Base-by-base conservation (phyloP, 352 stramenopile species). In the Salisapilia sapeloensis region DNA sequence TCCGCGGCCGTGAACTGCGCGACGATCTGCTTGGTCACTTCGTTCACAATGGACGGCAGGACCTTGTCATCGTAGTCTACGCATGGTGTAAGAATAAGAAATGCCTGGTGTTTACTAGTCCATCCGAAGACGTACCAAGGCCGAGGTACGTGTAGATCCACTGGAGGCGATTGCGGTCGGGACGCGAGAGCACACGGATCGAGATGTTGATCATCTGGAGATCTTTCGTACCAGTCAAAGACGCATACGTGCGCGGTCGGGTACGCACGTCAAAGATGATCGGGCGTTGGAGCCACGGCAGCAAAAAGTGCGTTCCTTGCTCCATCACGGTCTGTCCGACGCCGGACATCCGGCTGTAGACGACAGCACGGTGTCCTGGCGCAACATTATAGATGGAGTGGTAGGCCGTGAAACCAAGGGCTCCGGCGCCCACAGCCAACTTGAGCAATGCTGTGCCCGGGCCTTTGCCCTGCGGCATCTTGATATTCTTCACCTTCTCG, bases 161-260 rank as follows among this genome's bases (percentile, higher is more conserved):
- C 36, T 96, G 90, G 24, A 99, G 70, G 38, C 90, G 60, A 30
- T 57, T 54, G 13, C 78, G 74, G 65, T 97, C 69, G 4, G 95
- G 95, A 54, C 96, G 95, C 53, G 92, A 96, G 44, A 99, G 78
- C 33, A 99, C 95, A 90, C 95, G 92, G 50, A 99, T 90, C 7
- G 85, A 95, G 44, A 99, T 96, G 50, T 97, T 98, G 43, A 99
- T 96, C 93, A 98, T 98, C 70, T 99, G 94, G 47, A 99, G 67
- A 67, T 99, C 94, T 72, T 97, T 97, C 26, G 74, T 93, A 48
- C 82, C 82, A 42, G 78, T 93, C 13, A 92, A 54, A 43, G 81
- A 93, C 36, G 75, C 62, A 45, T 94, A 91, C 44, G 94, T 97
- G 50, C 89, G 85, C 15, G 92, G 91, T 40, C 82, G 78, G 33